Percentiles rank a stretch among this genome's conserved stretches.
phyloP scores from a whole-genome alignment of 73 alveolate species.

The Paramecium sonneborni region DNA sequence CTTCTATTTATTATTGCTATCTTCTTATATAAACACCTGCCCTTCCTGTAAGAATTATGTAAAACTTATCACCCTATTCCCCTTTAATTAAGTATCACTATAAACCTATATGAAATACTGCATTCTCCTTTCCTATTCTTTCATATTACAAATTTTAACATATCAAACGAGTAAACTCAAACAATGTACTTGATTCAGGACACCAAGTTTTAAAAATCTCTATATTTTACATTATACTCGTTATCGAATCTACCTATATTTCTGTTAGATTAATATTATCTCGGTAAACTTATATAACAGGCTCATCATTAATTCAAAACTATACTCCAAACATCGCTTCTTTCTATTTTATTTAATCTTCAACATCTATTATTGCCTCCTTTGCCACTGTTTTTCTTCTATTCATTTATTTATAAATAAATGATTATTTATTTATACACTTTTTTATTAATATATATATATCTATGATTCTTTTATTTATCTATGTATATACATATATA shows the following conservation, averaged over 20 bases:
- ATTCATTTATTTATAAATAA: not conserved
- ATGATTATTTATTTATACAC: too few relatives aligned
- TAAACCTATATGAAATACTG: conserved; percentile 41
- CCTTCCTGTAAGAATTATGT: conserved; percentile 50
- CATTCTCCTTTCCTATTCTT: not conserved
- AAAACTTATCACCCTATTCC: conserved; percentile 62
- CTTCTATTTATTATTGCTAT: not conserved
- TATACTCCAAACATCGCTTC: not conserved
- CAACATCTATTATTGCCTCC: not conserved
- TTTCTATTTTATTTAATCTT: not conserved
- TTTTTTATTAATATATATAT: too few relatives aligned
- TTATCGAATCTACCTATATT: not conserved
- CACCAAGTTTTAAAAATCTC: conserved; percentile 32
- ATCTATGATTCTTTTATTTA: not conserved
- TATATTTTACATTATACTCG: not conserved
- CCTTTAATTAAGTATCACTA: not conserved
- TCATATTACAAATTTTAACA: conserved; percentile 31
- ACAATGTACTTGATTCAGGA: conserved; percentile 11
- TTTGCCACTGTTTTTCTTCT: conserved; percentile 14
- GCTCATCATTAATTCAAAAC: not conserved
- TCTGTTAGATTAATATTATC: not conserved
- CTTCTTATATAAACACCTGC: conserved; percentile 57
- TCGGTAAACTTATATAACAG: not conserved
- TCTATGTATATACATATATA: too few relatives aligned
- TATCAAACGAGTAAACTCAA: conserved; percentile 25